Evolutionary conservation across 2,329 filamentous ascomycete genomes (phyloP), one percentile per base, ranked within the genome.

Genomic region (Lecanicillium sp.): DNA sequence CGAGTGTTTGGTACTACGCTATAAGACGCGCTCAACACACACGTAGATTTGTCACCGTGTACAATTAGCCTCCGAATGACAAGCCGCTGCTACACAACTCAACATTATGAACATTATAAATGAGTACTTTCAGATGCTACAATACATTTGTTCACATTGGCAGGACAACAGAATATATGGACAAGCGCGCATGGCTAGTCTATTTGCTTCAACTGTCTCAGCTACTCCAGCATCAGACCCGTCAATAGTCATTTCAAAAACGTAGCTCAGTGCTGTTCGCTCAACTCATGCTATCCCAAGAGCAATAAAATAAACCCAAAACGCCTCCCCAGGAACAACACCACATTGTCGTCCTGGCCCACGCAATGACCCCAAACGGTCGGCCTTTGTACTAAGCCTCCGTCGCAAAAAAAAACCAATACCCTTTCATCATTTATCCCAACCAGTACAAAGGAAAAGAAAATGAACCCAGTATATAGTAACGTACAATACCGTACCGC

Each of bases 161-260:
- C 11, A 25, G 22, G 11, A 25, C 6, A 33, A 33, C 30, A 17
- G 29, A 9, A 11, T n/a, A 31, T 6, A 37, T 31, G 40, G 35
- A 37, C 40, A 41, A 41, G 40, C 40, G 30, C 29, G 27, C 9
- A 18, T 27, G 25, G 30, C 40, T 30, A 34, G 40, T 41, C 35
- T 37, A 41, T 41, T 41, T 35, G 37, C 27, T 38, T 34, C 3
- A 38, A 29, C 35, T 41, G 34, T 41, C 40, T 31, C 30, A 9
- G 13, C 35, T 27, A 41, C 25, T 35, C 27, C 22, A 12, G 18
- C 17, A 30, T 31, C 31, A 30, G 35, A 27, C 18, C 40, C 35
- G 34, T 31, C 15, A 5, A 18, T 30, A 22, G 14, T 37, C 35
- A 18, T 13, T 14, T 28, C 30, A 29, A 29, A 29, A 29, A 31